Evolutionary conservation across 2,329 filamentous ascomycete genomes (phyloP).

Genomic region (Helotiales sp.): DNA sequence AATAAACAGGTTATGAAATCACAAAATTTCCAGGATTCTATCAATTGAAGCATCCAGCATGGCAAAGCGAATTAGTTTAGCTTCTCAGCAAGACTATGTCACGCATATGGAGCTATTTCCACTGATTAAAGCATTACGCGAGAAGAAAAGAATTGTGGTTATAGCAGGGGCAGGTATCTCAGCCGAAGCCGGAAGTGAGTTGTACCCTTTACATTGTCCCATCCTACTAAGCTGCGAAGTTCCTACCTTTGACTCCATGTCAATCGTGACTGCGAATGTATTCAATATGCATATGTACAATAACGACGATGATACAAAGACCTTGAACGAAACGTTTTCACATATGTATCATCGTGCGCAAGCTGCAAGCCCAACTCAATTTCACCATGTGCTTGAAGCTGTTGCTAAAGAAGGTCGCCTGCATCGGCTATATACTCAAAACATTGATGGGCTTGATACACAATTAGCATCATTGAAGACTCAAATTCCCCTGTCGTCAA

Average conservation of each 20-base stretch:
- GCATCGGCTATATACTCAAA: constrained; percentile 89
- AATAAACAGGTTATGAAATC: constrained; percentile 7
- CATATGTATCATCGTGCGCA: constrained; percentile 78
- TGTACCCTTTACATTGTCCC: constrained; percentile 22
- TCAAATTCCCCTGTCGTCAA: constrained; percentile 73
- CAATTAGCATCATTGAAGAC: constrained; percentile 78
- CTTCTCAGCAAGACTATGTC: constrained; percentile 22
- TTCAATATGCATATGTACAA: constrained; percentile 87
- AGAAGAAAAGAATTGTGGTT: constrained; percentile 93
- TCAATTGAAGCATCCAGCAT: constrained; percentile 18
- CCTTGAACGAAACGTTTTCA: constrained; percentile 92
- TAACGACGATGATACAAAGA: constrained; percentile 81
- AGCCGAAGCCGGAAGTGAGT: constrained; percentile 78
- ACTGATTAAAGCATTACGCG: constrained; percentile 74
- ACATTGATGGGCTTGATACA: constrained; percentile 92
- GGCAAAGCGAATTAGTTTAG: constrained; percentile 18
- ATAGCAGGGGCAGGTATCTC: constrained; percentile 95
- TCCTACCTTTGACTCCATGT: constrained; percentile 23
- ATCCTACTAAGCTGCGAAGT: constrained; percentile 26
- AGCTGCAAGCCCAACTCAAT: constrained; percentile 77
- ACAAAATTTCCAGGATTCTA: constrained; percentile 6
- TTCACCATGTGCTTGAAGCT: constrained; percentile 88
- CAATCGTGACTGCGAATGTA: constrained; percentile 62
- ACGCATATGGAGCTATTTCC: constrained; percentile 58
- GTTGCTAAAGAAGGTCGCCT: constrained; percentile 83